Evolutionary conservation across 495 filamentous ascomycete species (phyloP).

Genomic region (Podospora pseudoanserina): DNA sequence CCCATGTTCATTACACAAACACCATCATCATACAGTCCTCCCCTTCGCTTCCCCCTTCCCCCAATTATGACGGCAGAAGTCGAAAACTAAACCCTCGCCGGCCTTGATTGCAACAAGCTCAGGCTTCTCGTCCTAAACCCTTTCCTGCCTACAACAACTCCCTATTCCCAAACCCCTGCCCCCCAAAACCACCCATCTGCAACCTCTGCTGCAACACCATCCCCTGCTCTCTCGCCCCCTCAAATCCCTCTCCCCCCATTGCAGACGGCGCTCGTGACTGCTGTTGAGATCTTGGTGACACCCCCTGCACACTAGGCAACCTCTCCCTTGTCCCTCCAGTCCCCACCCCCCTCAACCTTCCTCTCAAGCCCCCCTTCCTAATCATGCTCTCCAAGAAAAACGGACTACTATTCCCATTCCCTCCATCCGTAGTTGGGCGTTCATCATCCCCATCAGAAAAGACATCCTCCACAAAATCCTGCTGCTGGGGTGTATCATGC

Average conservation of each 20-base stretch:
- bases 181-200: not conserved
- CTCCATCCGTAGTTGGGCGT: constrained; percentile 30
- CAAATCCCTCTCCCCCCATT: not conserved
- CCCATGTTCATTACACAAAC: not conserved
- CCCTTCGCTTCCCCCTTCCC: too few species aligned
- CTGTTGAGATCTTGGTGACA: not conserved
- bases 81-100: too few species aligned
- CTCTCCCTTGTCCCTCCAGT: not conserved
- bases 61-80: too few species aligned
- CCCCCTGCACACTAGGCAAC: not conserved
- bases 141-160: not conserved
- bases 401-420: constrained; percentile 25
- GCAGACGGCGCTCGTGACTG: not conserved
- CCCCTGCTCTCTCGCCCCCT: not conserved
- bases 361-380: not conserved
- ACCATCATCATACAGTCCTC: not conserved
- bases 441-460: constrained; percentile 54
- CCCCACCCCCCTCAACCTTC: not conserved
- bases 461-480: constrained; percentile 45
- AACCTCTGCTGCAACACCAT: constrained; percentile 2
- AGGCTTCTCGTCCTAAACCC: not conserved
- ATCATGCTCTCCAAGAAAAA: constrained; percentile 69
- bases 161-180: not conserved
- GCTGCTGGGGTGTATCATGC: not conserved
- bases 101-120: too few species aligned